Base-by-base conservation (phyloP, 106 monocot species). In the Allium sativum region DNA sequence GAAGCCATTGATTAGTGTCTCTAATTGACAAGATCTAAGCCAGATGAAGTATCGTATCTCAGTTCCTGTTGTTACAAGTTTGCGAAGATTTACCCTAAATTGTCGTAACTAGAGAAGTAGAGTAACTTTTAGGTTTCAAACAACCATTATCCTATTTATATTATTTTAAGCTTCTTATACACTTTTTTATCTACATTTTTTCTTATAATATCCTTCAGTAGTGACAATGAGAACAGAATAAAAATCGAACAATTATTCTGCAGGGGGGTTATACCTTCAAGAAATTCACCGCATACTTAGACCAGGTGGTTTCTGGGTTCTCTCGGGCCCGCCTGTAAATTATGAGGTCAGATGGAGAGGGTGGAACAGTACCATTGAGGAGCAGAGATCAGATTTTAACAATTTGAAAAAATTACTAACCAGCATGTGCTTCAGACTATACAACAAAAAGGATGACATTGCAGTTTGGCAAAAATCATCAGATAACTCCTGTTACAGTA, bases 271-370 rank as follows among this genome's bases (percentile, higher is more conserved):
- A 47, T 90, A 85, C 60, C 85, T 90, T 55, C 62, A 79, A 40
- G 90, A 90, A 75, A 72, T 90, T 41, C 82, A 82, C 77, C 58
- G 90, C 9, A 85, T 90, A 56, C 82, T 90, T 19, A 61, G 90
- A 11, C 90, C 90, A 48, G 90, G 90, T 17, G 85, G 90, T 18
- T 90, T 85, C 64, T 90, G 90, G 90, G 85, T 85, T 48, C 90
- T 90, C 58, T 90, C 90, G 52, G 90, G 90, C 20, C 85, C 90
- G 21, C 90, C 90, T 54, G 59, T 90, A 44, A 90, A 90, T 59
- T 90, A 90, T 56, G 66, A 90, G 70, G 77, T 77, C 62, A 68
- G 89, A 57, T 90, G 89, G 89, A 69, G 71, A 12, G 89, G 89
- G 15, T 90, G 89, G 89, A 85, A 90, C 74, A 90, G 84, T 15